Conservation (phyloP, 2,329 filamentous ascomycete genomes). For the Lecanicillium sp. region DNA sequence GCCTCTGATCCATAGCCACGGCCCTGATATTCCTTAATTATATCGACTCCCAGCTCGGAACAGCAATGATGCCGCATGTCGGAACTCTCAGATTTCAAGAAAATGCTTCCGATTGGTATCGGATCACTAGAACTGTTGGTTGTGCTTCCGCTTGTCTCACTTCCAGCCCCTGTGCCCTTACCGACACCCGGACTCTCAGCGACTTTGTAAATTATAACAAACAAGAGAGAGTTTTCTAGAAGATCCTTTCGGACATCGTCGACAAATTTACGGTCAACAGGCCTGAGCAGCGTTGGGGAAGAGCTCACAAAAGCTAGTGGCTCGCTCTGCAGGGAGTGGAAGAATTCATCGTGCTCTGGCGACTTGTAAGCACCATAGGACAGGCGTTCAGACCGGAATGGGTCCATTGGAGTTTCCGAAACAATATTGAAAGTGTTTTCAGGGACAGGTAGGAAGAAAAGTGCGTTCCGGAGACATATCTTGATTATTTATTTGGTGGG, state of each 20-base stretch:
- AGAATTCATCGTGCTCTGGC: constrained; percentile 1
- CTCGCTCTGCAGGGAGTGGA: neutral
- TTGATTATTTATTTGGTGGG: no score
- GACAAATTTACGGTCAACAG: neutral
- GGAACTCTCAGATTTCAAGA: neutral
- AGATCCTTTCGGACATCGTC: neutral
- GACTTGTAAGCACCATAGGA: constrained; percentile 1
- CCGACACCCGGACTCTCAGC: neutral
- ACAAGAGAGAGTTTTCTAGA: neutral
- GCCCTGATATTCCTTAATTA: constrained; percentile 24
- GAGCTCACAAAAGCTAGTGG: neutral
- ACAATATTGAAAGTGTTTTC: no score
- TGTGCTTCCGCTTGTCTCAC: neutral
- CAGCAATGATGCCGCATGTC: constrained; percentile 4
- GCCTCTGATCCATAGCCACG: constrained; percentile 34
- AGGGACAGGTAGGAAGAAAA: no score
- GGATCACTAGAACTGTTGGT: neutral
- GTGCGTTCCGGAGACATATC: no score
- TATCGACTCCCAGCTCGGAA: constrained; percentile 22
- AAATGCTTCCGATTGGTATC: neutral
- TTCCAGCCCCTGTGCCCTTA: no score
- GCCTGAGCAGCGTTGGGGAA: neutral
- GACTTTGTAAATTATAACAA: neutral
- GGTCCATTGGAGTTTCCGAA: neutral
- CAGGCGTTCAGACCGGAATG: neutral